Base-by-base conservation (phyloP, 2,329 filamentous ascomycete species). In the Penicillium sp. region DNA sequence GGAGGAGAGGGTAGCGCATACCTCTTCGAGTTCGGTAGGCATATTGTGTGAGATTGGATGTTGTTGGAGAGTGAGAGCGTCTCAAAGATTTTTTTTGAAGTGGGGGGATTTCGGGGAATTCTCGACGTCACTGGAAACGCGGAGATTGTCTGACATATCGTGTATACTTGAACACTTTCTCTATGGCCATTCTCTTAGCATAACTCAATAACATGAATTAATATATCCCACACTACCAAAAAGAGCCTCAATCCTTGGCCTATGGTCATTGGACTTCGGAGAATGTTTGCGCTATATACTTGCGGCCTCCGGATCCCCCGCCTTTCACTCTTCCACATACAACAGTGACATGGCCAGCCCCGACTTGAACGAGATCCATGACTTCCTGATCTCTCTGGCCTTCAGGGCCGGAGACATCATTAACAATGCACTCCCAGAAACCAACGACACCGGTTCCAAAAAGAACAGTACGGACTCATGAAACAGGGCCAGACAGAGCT, bases 11-110 rank as follows among this genome's bases (percentile, higher is more conserved):
- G 42, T 2, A 11, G 24, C n/a, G 57, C 70, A 40, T 78, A 90
- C 89, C 77, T 92, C 88, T 77, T 91, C 88, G 43, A 92, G 73
- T 78, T 92, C 88, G 42, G 87, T 87, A 50, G 88, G 83, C 89
- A 92, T 92, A 31, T 61, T 81, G 57, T 5, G 32, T 13, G 16
- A 34, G 11, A 34, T 22, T 40, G 38, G n/a, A 21, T 21, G 52
- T 11, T n/a, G 9, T 18, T 43, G 10, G 11, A 21, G 38, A 48
- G 34, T 4, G 34, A 5, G 34, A 18, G 32, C 22, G 39, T 43
- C 46, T 32, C 51, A 57, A 47, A 50, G 43, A 47, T 50, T 56
- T 63, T 57, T 61, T 57, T 54, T 55, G 38, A 56, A 58, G 57
- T 59, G 59, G 59, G 58, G 53, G 44, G 24, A 6, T 27, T 27